Conservation (phyloP, 768 basidiomycete species). For the Nevesoporus exiguus region DNA sequence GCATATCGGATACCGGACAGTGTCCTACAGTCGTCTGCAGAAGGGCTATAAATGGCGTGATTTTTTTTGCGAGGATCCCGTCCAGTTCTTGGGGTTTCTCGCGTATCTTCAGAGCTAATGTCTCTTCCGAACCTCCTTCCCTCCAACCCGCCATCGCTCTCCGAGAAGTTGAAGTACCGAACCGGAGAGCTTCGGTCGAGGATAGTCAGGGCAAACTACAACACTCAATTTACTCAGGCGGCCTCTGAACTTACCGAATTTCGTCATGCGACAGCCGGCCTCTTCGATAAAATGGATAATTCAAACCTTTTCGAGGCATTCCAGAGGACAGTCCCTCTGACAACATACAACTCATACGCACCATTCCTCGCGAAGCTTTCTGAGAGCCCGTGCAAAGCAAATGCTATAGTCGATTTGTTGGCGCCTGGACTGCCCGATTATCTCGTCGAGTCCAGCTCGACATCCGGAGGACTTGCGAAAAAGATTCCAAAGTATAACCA, state of each 20-base stretch:
- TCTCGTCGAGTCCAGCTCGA: background rate
- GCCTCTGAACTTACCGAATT: conserved; percentile 6
- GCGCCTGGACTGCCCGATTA: conserved; percentile 21
- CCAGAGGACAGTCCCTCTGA: background rate
- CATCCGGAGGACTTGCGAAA: background rate
- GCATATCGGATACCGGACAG: no score
- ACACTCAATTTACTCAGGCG: conserved; percentile 3
- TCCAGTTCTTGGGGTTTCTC: background rate
- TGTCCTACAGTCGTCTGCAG: no score
- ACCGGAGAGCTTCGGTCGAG: background rate
- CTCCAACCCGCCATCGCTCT: background rate
- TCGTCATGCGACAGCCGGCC: background rate
- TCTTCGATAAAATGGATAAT: background rate
- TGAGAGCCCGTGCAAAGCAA: conserved; percentile 1
- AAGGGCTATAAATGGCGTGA: no score
- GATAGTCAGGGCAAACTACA: conserved; percentile 2
- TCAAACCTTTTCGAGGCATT: background rate
- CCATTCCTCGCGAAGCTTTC: background rate
- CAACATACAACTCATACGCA: background rate
- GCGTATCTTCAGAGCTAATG: background rate
- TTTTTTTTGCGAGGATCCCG: no score
- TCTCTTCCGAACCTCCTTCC: conserved; percentile 2
- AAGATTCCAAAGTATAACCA: background rate
- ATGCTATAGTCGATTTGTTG: conserved; percentile 7
- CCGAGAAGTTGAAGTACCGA: background rate